Conservation (phyloP, 495 filamentous ascomycete genomes). For the Aspergillus bridgeri region DNA sequence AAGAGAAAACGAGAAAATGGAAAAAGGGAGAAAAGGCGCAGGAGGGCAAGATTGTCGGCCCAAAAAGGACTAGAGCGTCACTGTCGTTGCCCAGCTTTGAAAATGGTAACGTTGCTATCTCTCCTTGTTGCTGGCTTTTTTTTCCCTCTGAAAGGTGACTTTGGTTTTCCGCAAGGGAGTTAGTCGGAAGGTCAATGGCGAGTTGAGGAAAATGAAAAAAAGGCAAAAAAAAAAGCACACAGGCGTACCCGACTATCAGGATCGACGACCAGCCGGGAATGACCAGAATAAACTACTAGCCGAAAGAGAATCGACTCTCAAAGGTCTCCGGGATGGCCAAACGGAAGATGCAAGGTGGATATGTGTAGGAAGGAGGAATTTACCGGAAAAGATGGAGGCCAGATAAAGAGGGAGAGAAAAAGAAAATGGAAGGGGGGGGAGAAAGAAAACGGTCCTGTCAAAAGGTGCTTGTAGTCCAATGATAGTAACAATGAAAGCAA, state of each 20-base stretch:
- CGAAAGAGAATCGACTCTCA: conserved; percentile 7
- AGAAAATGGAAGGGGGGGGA: conserved; percentile 19
- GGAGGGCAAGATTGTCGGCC: conserved; percentile 2
- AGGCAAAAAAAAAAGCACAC: no score
- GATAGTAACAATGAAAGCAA: conserved; percentile 21
- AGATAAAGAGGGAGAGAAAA: conserved; percentile 10
- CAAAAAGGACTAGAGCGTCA: background rate
- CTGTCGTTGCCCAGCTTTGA: background rate
- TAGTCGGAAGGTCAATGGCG: conserved; percentile 14
- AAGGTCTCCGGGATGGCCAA: background rate
- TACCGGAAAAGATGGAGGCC: conserved; percentile 8
- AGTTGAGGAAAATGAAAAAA: conserved; percentile 1
- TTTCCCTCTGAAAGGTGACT: conserved; percentile 4
- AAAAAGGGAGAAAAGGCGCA: conserved; percentile 7
- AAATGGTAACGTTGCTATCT: background rate
- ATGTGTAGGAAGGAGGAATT: background rate
- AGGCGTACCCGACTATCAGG: conserved; percentile 22
- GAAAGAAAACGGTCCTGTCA: conserved; percentile 26
- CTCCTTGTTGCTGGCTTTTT: conserved; percentile 8
- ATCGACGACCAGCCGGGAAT: conserved; percentile 17
- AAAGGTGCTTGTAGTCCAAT: conserved; percentile 8
- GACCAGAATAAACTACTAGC: conserved; percentile 12
- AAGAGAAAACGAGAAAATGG: conserved; percentile 4
- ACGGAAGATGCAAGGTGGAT: conserved; percentile 1
- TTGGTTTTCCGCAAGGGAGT: conserved; percentile 23